Conservation (phyloP, 768 basidiomycete species). For the Albatrellus ellisii region DNA sequence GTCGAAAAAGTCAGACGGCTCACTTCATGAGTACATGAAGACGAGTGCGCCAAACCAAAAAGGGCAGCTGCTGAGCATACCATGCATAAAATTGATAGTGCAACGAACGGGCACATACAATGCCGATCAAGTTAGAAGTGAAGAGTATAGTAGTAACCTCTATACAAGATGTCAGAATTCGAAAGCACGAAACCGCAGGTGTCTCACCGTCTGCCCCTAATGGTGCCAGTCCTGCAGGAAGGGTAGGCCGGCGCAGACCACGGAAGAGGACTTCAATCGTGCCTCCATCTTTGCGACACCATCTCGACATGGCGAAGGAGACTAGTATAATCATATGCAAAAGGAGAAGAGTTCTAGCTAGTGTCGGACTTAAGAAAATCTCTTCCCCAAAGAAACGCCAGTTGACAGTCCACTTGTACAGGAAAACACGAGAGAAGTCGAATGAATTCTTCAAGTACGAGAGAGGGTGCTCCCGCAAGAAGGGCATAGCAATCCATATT, state of each 20-base stretch:
- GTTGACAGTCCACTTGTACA: slow-evolving; percentile 97
- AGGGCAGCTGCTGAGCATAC: slow-evolving; percentile 88
- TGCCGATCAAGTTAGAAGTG: slow-evolving; percentile 86
- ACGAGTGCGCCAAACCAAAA: slow-evolving; percentile 63
- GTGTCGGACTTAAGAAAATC: slow-evolving; percentile 53
- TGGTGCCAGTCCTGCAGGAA: slow-evolving; percentile 31
- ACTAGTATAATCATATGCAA: slow-evolving; percentile 50
- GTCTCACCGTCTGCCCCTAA: slow-evolving; percentile 58
- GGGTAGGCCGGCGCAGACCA: slow-evolving; percentile 37
- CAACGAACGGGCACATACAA: slow-evolving; percentile 83
- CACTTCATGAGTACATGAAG: slow-evolving; percentile 54
- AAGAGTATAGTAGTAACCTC: slow-evolving; percentile 74
- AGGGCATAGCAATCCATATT: slow-evolving; percentile 52
- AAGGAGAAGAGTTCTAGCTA: slow-evolving; percentile 49
- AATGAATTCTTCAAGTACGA: slow-evolving; percentile 72
- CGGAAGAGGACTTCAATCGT: slow-evolving; percentile 37
- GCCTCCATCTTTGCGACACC: slow-evolving; percentile 71
- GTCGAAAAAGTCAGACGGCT: slow-evolving; percentile 16
- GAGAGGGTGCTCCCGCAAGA: slow-evolving; percentile 43
- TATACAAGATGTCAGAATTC: slow-evolving; percentile 21
- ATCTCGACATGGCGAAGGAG: slow-evolving; percentile 56
- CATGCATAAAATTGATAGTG: slow-evolving; percentile 99
- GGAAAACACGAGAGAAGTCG: slow-evolving; percentile 76
- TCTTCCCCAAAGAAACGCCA: slow-evolving; percentile 81
- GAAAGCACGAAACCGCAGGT: not conserved